phyloP scores from a whole-genome alignment of 2,329 filamentous ascomycete species.

The Fusarium guadeloupense region DNA sequence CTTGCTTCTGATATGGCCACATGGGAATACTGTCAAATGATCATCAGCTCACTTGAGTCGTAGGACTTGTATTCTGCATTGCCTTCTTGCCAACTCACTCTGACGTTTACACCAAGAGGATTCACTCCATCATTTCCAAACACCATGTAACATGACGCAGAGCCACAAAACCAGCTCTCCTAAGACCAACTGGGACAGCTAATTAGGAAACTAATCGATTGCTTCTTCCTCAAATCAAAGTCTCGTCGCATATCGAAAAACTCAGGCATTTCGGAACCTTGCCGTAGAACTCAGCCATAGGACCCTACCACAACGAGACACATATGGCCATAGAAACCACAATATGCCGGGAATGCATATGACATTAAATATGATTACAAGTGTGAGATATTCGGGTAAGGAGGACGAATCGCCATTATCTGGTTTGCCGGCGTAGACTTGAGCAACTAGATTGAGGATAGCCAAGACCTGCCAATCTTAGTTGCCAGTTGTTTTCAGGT shows the following conservation, averaged over 20 bases:
- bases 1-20: not conserved
- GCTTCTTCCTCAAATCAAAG: not conserved
- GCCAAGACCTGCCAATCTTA: not conserved
- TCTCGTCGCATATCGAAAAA: not conserved
- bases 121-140: not conserved
- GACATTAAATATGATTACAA: not conserved
- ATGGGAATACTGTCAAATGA: not conserved
- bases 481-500: rapidly evolving
- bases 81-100: not conserved
- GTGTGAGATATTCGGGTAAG: not conserved
- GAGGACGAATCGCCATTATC: not conserved
- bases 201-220: not conserved
- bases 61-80: too few relatives aligned
- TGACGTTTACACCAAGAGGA: too few relatives aligned
- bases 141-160: rapidly evolving
- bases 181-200: not conserved
- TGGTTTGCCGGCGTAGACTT: conserved; percentile 6
- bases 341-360: not conserved
- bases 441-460: not conserved
- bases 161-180: not conserved
- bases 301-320: too few relatives aligned
- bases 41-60: not conserved
- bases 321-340: not conserved
- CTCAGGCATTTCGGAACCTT: not conserved
- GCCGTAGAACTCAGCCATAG: not conserved